Evolutionary conservation across 768 basidiomycete species (phyloP).

Genomic region (Suillus weaverae): DNA sequence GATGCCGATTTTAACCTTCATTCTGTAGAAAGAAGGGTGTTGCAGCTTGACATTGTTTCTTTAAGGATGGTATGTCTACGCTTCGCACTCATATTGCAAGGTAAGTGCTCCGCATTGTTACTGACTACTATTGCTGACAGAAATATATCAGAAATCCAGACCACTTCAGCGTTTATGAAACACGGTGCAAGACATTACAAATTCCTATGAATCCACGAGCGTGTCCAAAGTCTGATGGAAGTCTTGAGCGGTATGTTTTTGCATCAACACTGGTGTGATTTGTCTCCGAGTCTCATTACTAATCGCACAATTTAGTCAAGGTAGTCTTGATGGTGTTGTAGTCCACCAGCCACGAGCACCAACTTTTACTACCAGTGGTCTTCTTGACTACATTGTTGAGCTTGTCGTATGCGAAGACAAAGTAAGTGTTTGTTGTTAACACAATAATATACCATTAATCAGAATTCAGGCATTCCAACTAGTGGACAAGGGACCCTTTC

Average conservation of each 20-base stretch:
- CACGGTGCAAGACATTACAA: neutral
- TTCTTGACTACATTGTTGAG: neutral
- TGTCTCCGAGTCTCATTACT: neutral
- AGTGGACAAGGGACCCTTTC: neutral
- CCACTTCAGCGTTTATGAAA: neutral
- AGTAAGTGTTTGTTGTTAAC: neutral
- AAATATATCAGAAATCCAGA: neutral
- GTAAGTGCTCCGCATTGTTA: neutral
- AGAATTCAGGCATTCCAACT: constrained; percentile 1
- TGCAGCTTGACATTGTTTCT: neutral
- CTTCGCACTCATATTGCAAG: neutral
- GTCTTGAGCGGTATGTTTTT: neutral
- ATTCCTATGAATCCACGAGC: neutral
- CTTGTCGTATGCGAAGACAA: neutral
- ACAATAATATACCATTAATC: no score
- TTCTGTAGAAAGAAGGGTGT: neutral
- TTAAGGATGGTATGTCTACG: neutral
- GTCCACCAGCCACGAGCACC: neutral
- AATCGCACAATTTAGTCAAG: neutral
- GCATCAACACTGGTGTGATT: no score
- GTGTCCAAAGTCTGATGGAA: neutral
- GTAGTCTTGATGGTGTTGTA: neutral
- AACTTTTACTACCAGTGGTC: neutral
- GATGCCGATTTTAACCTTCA: neutral
- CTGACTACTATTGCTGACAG: no score